phyloP scores from a whole-genome alignment of 2,329 filamentous ascomycete genomes.

The Trichoderma arundinaceum region DNA sequence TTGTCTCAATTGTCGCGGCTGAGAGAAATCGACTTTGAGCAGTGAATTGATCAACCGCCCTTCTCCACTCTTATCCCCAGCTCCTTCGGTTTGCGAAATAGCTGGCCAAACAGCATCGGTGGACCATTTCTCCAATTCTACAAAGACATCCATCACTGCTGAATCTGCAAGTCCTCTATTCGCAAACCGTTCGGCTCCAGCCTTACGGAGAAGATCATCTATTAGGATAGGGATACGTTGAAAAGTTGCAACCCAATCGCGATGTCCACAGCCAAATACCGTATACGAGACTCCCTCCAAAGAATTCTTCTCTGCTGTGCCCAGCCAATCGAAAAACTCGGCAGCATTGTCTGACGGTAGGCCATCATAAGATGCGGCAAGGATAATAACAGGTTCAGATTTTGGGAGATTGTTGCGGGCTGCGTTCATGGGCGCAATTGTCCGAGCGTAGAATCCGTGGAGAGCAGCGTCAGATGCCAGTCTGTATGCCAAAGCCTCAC shows the following conservation, averaged over 20 bases:
- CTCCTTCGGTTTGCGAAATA: slow-evolving; percentile 53
- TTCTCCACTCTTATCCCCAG: slow-evolving; percentile 33
- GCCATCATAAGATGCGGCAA: slow-evolving; percentile 73
- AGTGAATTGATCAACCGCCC: slow-evolving; percentile 33
- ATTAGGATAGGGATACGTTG: slow-evolving; percentile 66
- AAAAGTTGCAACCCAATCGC: slow-evolving; percentile 63
- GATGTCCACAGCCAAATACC: slow-evolving; percentile 69
- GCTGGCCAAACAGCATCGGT: slow-evolving; percentile 56
- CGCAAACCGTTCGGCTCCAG: slow-evolving; percentile 39
- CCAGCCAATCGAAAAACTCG: slow-evolving; percentile 69
- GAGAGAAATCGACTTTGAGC: slow-evolving; percentile 55
- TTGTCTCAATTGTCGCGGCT: slow-evolving; percentile 59
- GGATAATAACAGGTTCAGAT: slow-evolving; percentile 63
- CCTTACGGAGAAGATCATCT: slow-evolving; percentile 52
- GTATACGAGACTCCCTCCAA: slow-evolving; percentile 64
- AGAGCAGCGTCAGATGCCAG: slow-evolving; percentile 60
- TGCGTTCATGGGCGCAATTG: slow-evolving; percentile 61
- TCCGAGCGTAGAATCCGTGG: slow-evolving; percentile 60
- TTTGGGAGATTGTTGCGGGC: slow-evolving; percentile 62
- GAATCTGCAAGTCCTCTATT: slow-evolving; percentile 61
- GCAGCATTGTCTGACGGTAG: slow-evolving; percentile 71
- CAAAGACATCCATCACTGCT: slow-evolving; percentile 64
- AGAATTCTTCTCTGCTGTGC: slow-evolving; percentile 53
- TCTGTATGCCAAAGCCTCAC: slow-evolving; percentile 66
- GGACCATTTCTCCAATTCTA: slow-evolving; percentile 66